Percentiles rank a stretch among this genome's conserved stretches.
Conservation (phyloP, 2,329 filamentous ascomycete species). For the Nothophoma quercina region DNA sequence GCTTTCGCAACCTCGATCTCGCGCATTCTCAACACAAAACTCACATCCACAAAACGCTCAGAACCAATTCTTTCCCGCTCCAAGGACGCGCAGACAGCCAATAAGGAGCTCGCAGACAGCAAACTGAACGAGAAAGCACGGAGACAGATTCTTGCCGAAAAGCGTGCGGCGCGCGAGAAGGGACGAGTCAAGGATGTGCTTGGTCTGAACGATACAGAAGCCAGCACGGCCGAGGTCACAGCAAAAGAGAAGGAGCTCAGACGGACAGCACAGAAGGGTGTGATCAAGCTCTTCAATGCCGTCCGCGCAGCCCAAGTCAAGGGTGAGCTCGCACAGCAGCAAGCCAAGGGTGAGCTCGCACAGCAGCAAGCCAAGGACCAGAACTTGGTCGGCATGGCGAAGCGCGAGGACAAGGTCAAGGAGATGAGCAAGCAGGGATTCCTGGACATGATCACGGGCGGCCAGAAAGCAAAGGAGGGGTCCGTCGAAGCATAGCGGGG, state of each 20-base stretch:
- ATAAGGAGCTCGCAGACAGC: conserved; percentile 74
- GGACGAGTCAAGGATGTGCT: conserved; percentile 89
- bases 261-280: conserved; percentile 90
- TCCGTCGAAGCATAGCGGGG: conserved; percentile 6
- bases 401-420: conserved; percentile 85
- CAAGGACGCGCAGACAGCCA: conserved; percentile 74
- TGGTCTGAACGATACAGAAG: conserved; percentile 62
- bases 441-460: conserved; percentile 80
- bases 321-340: conserved; percentile 78
- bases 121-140: conserved; percentile 84
- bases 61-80: conserved; percentile 93
- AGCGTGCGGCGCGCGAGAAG: conserved; percentile 79
- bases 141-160: conserved; percentile 80
- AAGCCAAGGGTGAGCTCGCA: conserved; percentile 85
- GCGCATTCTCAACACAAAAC: conserved; percentile 90
- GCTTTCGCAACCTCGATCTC: conserved; percentile 93
- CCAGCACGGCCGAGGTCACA: conserved; percentile 60
- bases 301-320: conserved; percentile 94
- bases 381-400: conserved; percentile 78
- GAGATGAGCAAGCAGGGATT: conserved; percentile 99
- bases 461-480: conserved; percentile 52
- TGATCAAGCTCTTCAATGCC: conserved; percentile 95
- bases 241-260: conserved; percentile 81
- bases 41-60: conserved; percentile 78
- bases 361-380: conserved; percentile 72